phyloP scores from a whole-genome alignment of 495 filamentous ascomycete species.

The Aspergillus hancockii region DNA sequence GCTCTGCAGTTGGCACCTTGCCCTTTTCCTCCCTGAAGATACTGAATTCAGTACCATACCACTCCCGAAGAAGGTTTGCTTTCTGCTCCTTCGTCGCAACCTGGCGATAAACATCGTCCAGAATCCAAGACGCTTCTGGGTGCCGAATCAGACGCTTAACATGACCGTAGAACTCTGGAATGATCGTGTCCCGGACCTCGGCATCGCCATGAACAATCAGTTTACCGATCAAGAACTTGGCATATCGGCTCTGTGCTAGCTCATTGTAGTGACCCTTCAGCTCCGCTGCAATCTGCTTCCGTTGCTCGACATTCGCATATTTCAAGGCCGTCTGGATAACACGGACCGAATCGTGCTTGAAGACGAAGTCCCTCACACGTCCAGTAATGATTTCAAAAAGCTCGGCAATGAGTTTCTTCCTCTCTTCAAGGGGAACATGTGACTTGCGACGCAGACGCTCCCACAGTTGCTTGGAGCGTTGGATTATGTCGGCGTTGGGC shows the following conservation, averaged over 20 bases:
- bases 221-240: conserved; percentile 95
- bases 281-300: conserved; percentile 83
- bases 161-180: conserved; percentile 92
- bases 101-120: conserved; percentile 92
- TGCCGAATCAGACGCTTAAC: conserved; percentile 92
- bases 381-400: conserved; percentile 89
- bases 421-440: conserved; percentile 80
- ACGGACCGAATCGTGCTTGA: conserved; percentile 96
- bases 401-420: conserved; percentile 82
- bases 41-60: conserved; percentile 94
- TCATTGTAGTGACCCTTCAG: conserved; percentile 81
- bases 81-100: conserved; percentile 84
- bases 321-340: conserved; percentile 96
- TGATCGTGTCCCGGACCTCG: conserved; percentile 80
- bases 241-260: conserved; percentile 90
- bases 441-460: conserved; percentile 89
- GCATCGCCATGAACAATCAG: conserved; percentile 84
- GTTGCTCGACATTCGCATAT: conserved; percentile 81
- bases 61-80: conserved; percentile 81
- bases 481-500: conserved; percentile 84
- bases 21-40: conserved; percentile 66
- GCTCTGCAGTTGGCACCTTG: conserved; percentile 52
- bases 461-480: conserved; percentile 95
- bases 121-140: conserved; percentile 91
- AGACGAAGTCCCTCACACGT: conserved; percentile 87